A percentile compares a stretch with the other conserved stretches of the same genome.
Evolutionary conservation across 768 basidiomycete species (phyloP).

Genomic region (Phylloporus sp.): DNA sequence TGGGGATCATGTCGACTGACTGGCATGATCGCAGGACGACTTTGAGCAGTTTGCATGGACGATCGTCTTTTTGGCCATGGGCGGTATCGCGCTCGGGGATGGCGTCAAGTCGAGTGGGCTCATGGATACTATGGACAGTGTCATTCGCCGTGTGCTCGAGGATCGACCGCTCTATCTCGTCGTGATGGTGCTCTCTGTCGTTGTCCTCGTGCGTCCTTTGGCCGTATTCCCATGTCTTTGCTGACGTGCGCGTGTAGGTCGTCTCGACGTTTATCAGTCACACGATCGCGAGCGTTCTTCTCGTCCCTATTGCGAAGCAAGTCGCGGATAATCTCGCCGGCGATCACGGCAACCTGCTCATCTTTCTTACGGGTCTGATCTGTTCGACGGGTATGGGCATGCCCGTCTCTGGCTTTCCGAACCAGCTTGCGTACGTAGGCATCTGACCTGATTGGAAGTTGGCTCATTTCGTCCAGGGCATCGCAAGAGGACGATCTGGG

Average conservation of each 20-base stretch:
- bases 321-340: slow-evolving; percentile 75
- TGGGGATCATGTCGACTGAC: neutral
- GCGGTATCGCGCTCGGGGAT: slow-evolving; percentile 93
- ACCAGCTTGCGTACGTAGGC: slow-evolving; percentile 82
- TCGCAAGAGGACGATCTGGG: slow-evolving; percentile 95
- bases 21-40: slow-evolving; percentile 59
- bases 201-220: slow-evolving; percentile 55
- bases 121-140: slow-evolving; percentile 67
- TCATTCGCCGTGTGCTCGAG: slow-evolving; percentile 55
- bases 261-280: slow-evolving; percentile 97
- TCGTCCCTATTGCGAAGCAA: slow-evolving; percentile 94
- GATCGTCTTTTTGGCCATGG: slow-evolving; percentile 96
- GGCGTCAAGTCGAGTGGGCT: slow-evolving; percentile 90
- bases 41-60: slow-evolving; percentile 95
- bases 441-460: too few species aligned
- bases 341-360: slow-evolving; percentile 73
- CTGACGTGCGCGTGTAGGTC: slow-evolving; percentile 42
- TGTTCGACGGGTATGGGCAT: slow-evolving; percentile 98
- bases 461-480: slow-evolving; percentile 45
- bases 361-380: slow-evolving; percentile 89
- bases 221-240: neutral
- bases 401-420: slow-evolving; percentile 98
- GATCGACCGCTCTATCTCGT: slow-evolving; percentile 67
- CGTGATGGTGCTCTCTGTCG: slow-evolving; percentile 61
- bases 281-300: slow-evolving; percentile 91